These are phyloP conservation scores for Ustilago nuda DNA, from an alignment of 1,284 basidiomycete genomes.

Conservation along the genomic window DNA sequence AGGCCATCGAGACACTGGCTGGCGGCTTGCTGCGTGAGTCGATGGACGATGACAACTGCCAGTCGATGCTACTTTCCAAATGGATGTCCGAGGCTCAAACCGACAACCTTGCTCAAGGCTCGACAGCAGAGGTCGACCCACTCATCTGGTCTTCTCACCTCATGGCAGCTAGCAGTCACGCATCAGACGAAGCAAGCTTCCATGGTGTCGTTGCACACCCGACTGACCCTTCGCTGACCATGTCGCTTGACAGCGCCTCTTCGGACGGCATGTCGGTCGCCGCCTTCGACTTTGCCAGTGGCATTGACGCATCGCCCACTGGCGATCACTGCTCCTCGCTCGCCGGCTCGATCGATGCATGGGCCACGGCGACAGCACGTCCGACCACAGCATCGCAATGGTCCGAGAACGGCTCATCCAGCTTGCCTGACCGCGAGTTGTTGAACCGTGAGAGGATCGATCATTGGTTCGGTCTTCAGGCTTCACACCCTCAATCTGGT, in stretches of 20 bases:
- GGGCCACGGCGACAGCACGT: constrained; percentile 31
- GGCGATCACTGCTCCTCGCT: constrained; percentile 40
- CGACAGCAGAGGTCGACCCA: constrained; percentile 27
- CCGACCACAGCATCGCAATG: constrained; percentile 42
- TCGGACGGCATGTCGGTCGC: constrained; percentile 49
- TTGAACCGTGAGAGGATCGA: constrained; percentile 37
- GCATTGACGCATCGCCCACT: constrained; percentile 33
- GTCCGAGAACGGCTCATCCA: constrained; percentile 41
- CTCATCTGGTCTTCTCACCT: constrained; percentile 48
- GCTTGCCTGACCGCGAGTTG: constrained; percentile 39
- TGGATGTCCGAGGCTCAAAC: constrained; percentile 34
- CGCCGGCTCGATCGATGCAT: constrained; percentile 44
- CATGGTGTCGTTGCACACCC: constrained; percentile 27
- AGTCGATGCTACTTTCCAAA: constrained; percentile 33
- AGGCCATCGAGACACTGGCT: constrained; percentile 44
- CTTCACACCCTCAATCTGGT: constrained; percentile 13
- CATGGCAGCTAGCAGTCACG: constrained; percentile 18
- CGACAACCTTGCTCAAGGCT: background rate
- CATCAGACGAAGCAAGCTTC: constrained; percentile 20
- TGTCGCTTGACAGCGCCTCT: constrained; percentile 48
- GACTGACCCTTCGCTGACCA: constrained; percentile 43
- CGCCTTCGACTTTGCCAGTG: constrained; percentile 44
- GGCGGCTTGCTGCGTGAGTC: constrained; percentile 27
- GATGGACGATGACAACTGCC: constrained; percentile 25
- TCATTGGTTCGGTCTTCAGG: constrained; percentile 42